Evolutionary conservation across 176 grass and related monocot species (phyloP).

Genomic region (Carex pumila): DNA sequence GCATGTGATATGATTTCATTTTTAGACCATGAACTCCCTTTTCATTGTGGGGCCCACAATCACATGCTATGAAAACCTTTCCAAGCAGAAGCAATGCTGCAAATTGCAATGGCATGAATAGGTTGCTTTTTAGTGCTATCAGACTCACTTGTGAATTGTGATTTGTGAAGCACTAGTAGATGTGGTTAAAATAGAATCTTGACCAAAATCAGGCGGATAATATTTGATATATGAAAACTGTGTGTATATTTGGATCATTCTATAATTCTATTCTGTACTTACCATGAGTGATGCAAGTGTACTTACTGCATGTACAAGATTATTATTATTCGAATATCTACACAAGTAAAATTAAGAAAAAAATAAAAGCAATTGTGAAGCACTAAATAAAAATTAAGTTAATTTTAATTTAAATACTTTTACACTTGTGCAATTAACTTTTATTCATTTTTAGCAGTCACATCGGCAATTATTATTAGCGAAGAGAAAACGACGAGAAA

Average conservation of each 20-base stretch:
- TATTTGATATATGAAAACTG: neutral
- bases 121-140: conserved; percentile 6
- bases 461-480: no score
- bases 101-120: neutral
- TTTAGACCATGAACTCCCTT: conserved; percentile 1
- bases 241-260: neutral
- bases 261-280: neutral
- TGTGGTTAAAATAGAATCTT: neutral
- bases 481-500: no score
- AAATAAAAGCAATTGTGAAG: no score
- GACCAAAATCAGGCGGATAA: neutral
- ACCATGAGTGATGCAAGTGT: neutral
- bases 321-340: neutral
- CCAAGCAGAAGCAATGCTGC: conserved; percentile 3
- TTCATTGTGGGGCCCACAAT: neutral
- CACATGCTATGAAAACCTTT: conserved; percentile 15
- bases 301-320: neutral
- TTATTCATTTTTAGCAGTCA: no score
- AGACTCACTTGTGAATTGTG: neutral
- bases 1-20: conserved; percentile 20
- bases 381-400: no score
- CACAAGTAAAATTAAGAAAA: no score
- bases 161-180: neutral
- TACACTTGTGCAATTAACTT: no score
- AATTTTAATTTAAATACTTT: no score